A percentile compares a stretch with the other conserved stretches of the same genome.
Evolutionary conservation across 768 basidiomycete species (phyloP).

Genomic region (Chalciporus sphaerocephalus): DNA sequence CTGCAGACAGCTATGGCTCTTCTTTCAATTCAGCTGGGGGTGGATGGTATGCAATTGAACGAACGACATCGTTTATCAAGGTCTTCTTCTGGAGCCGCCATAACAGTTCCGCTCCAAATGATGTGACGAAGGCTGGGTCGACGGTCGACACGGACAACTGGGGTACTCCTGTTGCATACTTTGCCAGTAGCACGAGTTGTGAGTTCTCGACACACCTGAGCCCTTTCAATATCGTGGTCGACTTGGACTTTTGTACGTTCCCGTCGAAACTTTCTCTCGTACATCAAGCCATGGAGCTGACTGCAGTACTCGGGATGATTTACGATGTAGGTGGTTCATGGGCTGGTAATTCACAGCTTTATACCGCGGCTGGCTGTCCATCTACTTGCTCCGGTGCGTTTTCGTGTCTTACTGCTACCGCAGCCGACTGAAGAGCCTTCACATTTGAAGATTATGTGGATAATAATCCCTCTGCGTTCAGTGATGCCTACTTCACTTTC

Average conservation of each 20-base stretch:
- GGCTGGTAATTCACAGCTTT: constrained; percentile 22
- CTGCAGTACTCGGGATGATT: no score
- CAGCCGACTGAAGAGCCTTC: no score
- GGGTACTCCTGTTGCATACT: constrained; percentile 57
- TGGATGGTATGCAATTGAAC: constrained; percentile 39
- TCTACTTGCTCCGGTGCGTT: constrained; percentile 26
- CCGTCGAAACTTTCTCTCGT: not conserved
- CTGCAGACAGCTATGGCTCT: constrained; percentile 30
- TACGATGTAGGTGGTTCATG: constrained; percentile 21
- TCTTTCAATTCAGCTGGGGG: constrained; percentile 34
- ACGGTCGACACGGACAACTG: constrained; percentile 19
- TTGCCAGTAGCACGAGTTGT: constrained; percentile 53
- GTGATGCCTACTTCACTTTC: constrained; percentile 40
- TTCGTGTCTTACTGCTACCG: not conserved
- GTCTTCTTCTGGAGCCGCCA: constrained; percentile 40
- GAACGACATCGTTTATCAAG: constrained; percentile 31
- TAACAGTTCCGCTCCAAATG: constrained; percentile 27
- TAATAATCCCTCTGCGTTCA: constrained; percentile 37
- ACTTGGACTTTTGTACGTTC: constrained; percentile 34
- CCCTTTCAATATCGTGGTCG: constrained; percentile 61
- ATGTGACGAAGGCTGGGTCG: constrained; percentile 25
- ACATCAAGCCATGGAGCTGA: not conserved
- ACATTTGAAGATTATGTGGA: constrained; percentile 32
- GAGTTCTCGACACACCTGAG: constrained; percentile 52
- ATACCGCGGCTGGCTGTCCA: constrained; percentile 23